Evolutionary conservation across 306 rosid species (phyloP).

Genomic region (Abrus pulchellus): DNA sequence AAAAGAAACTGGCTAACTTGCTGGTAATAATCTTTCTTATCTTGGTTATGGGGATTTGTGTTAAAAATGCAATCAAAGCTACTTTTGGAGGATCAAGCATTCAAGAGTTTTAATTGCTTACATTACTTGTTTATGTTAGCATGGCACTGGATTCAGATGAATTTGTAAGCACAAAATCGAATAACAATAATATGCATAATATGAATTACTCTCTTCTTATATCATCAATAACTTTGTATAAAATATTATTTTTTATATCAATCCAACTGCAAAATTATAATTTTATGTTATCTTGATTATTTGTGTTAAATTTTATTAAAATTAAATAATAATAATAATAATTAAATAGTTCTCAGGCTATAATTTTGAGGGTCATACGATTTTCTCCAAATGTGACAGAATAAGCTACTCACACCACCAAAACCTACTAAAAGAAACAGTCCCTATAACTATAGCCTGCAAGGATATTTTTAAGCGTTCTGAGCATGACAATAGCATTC

Average conservation of each 20-base stretch:
- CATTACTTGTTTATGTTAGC: background rate
- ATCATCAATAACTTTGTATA: too few relatives aligned
- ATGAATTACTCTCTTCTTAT: too few relatives aligned
- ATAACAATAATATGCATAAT: too few relatives aligned
- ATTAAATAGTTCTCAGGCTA: too few relatives aligned
- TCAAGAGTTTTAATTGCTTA: conserved; percentile 11
- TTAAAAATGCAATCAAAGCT: conserved; percentile 30
- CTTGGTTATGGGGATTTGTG: conserved; percentile 44
- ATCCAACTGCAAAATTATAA: too few relatives aligned
- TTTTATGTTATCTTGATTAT: too few relatives aligned
- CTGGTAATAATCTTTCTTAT: conserved; percentile 41
- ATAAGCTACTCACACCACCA: conserved; percentile 1
- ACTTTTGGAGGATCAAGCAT: conserved; percentile 34
- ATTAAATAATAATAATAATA: too few relatives aligned
- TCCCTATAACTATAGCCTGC: background rate
- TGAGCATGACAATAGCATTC: background rate
- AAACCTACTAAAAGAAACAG: background rate
- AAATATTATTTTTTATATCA: too few relatives aligned
- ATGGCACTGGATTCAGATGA: background rate
- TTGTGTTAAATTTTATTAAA: too few relatives aligned
- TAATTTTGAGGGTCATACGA: background rate
- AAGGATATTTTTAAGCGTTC: background rate
- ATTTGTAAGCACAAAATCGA: background rate
- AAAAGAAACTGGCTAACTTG: conserved; percentile 14
- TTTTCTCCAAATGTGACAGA: background rate